Percentiles rank a stretch among this genome's conserved stretches.
These are phyloP conservation scores for Phaffomyces opuntiae DNA, from an alignment of 805 yeast genomes.

Conservation along the genomic window DNA sequence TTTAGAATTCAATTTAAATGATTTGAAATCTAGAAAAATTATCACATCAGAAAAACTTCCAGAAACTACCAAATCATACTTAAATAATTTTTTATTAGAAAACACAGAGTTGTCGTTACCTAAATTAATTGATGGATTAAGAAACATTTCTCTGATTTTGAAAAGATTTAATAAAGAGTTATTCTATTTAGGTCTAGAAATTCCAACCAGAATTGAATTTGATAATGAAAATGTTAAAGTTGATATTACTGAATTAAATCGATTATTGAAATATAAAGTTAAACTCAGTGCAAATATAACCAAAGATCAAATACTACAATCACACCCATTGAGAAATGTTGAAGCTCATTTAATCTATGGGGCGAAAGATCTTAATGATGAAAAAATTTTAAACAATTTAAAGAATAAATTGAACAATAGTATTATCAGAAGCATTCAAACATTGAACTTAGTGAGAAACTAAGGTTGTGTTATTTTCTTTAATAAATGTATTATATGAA, in stretches of 20 bases:
- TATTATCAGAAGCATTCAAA: background rate
- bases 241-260: constrained; percentile 14
- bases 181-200: constrained; percentile 12
- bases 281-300: constrained; percentile 6
- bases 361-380: background rate
- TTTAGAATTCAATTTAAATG: constrained; percentile 8
- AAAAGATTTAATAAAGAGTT: constrained; percentile 11
- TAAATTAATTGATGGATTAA: constrained; percentile 6
- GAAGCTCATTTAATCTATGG: constrained; percentile 14
- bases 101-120: background rate
- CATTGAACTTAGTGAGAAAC: constrained; percentile 1
- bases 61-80: constrained; percentile 3
- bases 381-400: constrained; percentile 9
- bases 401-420: constrained; percentile 5
- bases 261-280: constrained; percentile 13
- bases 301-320: constrained; percentile 8
- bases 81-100: constrained; percentile 4
- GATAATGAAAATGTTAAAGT: constrained; percentile 6
- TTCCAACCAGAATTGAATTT: constrained; percentile 7
- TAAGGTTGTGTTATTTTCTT: background rate
- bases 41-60: constrained; percentile 6
- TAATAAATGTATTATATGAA: background rate
- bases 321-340: background rate
- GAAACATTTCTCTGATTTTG: constrained; percentile 1
- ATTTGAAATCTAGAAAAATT: constrained; percentile 1